These are phyloP conservation scores for Ophiosphaerella korrae DNA, from an alignment of 2,329 filamentous ascomycete species.

Conservation along the genomic window DNA sequence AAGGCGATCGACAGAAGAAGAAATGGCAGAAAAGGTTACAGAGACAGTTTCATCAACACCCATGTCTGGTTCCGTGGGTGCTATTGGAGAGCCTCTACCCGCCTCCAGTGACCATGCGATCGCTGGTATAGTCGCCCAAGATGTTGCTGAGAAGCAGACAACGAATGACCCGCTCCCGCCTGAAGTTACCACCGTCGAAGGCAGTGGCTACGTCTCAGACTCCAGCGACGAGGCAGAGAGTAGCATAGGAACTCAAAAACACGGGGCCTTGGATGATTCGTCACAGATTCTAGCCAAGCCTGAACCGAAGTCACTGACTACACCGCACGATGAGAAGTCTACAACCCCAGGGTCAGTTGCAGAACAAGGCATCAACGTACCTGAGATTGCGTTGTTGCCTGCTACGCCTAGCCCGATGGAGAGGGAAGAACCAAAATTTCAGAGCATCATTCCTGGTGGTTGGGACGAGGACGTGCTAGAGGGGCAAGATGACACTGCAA, in stretches of 20 bases:
- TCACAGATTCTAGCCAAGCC: slow-evolving; percentile 17
- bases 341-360: slow-evolving; percentile 9
- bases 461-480: slow-evolving; percentile 37
- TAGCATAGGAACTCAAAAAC: slow-evolving; percentile 13
- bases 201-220: slow-evolving; percentile 67
- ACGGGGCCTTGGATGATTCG: slow-evolving; percentile 10
- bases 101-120: slow-evolving; percentile 65
- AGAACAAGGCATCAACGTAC: slow-evolving; percentile 29
- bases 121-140: slow-evolving; percentile 61
- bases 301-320: slow-evolving; percentile 38
- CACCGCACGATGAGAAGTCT: slow-evolving; percentile 17
- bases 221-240: slow-evolving; percentile 44
- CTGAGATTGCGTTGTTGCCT: slow-evolving; percentile 43
- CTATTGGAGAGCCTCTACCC: slow-evolving; percentile 49
- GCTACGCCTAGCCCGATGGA: slow-evolving; percentile 40
- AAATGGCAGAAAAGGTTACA: slow-evolving; percentile 59
- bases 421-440: slow-evolving; percentile 31
- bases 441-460: slow-evolving; percentile 35
- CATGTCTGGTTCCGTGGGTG: slow-evolving; percentile 40
- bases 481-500: background rate
- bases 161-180: slow-evolving; percentile 69
- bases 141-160: slow-evolving; percentile 54
- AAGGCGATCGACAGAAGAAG: slow-evolving; percentile 50
- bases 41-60: slow-evolving; percentile 48
- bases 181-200: slow-evolving; percentile 72